Evolutionary conservation across 2,329 filamentous ascomycete species (phyloP), one percentile per base, ranked within the genome.

Genomic region (Phyllosticta citrichinensis): DNA sequence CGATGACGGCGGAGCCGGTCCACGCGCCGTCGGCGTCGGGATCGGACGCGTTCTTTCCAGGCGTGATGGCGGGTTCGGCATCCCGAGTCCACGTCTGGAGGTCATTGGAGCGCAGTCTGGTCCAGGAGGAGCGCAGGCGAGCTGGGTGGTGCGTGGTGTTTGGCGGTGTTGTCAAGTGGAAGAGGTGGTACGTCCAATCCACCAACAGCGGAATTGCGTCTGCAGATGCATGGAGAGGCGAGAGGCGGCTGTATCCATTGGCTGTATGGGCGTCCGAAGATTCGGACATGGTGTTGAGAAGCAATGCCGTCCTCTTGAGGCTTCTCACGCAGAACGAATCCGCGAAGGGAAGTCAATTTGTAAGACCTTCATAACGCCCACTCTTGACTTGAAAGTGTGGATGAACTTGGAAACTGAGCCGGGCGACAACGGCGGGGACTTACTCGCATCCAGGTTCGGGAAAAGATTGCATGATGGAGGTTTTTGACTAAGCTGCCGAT

Each of bases 131-230:
- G 30, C 67, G 69, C 4, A 74, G 67, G 2, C 73, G 64, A 19
- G 69, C 65, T 12, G 71, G 71, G 55, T 73, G 69, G 60, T 73
- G 70, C n/a, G 65, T 67, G 30, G 73, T 74, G 51, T 64, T 64
- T 6, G 68, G 67, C 14, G 70, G 64, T 2, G 63, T 64, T 27
- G 62, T 63, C n/a, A 64, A 55, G 50, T 74, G 71, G 60, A 75
- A 74, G 58, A 75, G 59, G 60, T 75, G 72, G 63, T 74, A 75
- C 22, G 69, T 72, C 54, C 70, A 66, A 60, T 71, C 72, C 57
- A 75, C 67, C 17, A 74, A 68, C 2, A 74, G 60, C 0, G 73
- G 73, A 27, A 74, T 75, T 24, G 71, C 71, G 63, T 74, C 73
- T 30, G 71, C 73, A 3, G 71, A 69, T 1, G 71, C 73, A 55